phyloP scores from a whole-genome alignment of 75 land plant species.

The Ceratopteris richardii region DNA sequence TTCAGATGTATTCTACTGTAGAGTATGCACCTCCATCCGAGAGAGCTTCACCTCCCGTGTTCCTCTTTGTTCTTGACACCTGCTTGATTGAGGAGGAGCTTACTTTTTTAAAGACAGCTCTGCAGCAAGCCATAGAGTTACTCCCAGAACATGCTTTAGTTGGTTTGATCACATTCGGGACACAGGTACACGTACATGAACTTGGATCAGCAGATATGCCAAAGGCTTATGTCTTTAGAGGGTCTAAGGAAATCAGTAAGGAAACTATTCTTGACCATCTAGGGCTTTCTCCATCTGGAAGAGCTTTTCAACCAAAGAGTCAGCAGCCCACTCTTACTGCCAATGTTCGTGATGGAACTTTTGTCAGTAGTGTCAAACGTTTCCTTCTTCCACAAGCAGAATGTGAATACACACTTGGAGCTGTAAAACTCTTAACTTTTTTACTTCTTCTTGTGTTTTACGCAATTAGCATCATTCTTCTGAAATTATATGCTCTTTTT shows the following conservation, averaged over 20 bases:
- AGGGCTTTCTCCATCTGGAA: constrained; percentile 35
- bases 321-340: constrained; percentile 4
- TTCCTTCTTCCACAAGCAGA: constrained; percentile 81
- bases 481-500: no score
- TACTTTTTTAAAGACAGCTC: constrained; percentile 60
- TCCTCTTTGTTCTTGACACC: constrained; percentile 81
- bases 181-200: constrained; percentile 96
- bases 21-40: constrained; percentile 44
- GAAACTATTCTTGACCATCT: constrained; percentile 94
- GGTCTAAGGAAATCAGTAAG: constrained; percentile 73
- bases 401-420: constrained; percentile 82
- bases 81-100: constrained; percentile 96
- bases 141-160: constrained; percentile 82
- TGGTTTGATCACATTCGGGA: constrained; percentile 81
- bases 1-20: constrained; percentile 68
- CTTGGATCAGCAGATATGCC: constrained; percentile 80
- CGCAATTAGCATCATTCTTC: no score
- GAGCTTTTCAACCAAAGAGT: constrained; percentile 3
- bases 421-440: constrained; percentile 31
- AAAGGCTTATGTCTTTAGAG: constrained; percentile 82
- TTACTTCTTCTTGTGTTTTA: not conserved
- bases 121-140: constrained; percentile 64
- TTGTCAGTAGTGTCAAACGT: constrained; percentile 39
- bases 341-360: constrained; percentile 12
- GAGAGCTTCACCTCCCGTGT: constrained; percentile 46